A percentile compares a stretch with the other conserved stretches of the same genome.
Conservation (phyloP, 352 stramenopile species). For the Aphanomyces astaci region DNA sequence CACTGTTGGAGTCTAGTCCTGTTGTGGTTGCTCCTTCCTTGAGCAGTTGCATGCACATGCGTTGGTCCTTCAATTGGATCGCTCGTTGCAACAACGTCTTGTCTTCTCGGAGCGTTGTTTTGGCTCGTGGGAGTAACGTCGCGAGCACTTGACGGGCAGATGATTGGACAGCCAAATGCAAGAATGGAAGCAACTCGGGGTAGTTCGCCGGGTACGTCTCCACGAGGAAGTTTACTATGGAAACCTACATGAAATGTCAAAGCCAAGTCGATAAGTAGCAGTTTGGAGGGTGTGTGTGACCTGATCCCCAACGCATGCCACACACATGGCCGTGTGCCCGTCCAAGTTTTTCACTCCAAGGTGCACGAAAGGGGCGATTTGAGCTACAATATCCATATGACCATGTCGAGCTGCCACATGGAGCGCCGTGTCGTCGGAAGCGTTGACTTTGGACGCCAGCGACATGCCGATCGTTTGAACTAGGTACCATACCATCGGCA, state of each 20-base stretch:
- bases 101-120: not conserved
- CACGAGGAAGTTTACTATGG: not conserved
- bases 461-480: not conserved
- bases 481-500: not conserved
- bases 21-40: not conserved
- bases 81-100: not conserved
- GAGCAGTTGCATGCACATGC: not conserved
- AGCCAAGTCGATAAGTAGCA: too few relatives aligned
- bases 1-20: not conserved
- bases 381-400: not conserved
- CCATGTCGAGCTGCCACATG: not conserved
- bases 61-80: not conserved
- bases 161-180: not conserved
- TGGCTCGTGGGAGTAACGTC: not conserved
- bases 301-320: not conserved
- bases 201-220: not conserved
- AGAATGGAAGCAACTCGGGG: not conserved
- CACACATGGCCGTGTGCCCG: not conserved
- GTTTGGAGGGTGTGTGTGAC: not conserved
- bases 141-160: not conserved
- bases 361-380: not conserved
- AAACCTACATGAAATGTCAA: not conserved
- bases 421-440: not conserved
- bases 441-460: not conserved
- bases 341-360: not conserved